Evolutionary conservation across 352 stramenopile genomes (phyloP), one percentile per base, ranked within the genome.

Genomic region (Globisporangium takayamanum): DNA sequence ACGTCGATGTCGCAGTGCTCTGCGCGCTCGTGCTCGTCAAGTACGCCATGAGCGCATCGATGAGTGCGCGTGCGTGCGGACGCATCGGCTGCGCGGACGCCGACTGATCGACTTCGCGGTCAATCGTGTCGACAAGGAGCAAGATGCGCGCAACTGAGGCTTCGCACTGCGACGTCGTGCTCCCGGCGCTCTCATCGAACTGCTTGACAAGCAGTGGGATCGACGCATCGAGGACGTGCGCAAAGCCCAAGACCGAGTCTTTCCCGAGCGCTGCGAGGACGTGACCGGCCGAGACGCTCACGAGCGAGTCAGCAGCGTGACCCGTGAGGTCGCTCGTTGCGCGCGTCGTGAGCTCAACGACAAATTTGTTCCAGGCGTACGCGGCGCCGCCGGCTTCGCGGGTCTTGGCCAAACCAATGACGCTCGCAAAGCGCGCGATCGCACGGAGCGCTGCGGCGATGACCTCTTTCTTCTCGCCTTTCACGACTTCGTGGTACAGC

Each of bases 291-390:
- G 82, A 92, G 8, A 85, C 74, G 55, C 81, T 89, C 41, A 88
- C 79, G 56, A 95, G 74, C 20, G 85, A 95, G 60, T 95, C 83
- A 3, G 80, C 64, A n/a, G 85, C 80, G 55, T 94, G 69, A 25
- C 84, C 78, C 14, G 68, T 61, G 47, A 95, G 64, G 53, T 95
- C 80, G 7, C 80, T 69, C 5, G 68, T 78, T 10, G 84, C 78
- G 46, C 82, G 80, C 26, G 79, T 76, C 14, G 78, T 87, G 30
- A 91, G 69, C 50, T 90, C 80, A 26, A 92, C 80, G 8, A 95
- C 81, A 66, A 92, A 93, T 59, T 92, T 89, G 62, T 65, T 90
- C 85, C 85, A 95, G 12, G 85, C 85, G 57, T 92, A 92, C 14
- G 67, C 60, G 3, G 78, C 81, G 28, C 84, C 81, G 18, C 73